Percentiles rank a stretch among this genome's conserved stretches.
Evolutionary conservation across 345 rosid species (phyloP).

Genomic region (Turritis glabra): DNA sequence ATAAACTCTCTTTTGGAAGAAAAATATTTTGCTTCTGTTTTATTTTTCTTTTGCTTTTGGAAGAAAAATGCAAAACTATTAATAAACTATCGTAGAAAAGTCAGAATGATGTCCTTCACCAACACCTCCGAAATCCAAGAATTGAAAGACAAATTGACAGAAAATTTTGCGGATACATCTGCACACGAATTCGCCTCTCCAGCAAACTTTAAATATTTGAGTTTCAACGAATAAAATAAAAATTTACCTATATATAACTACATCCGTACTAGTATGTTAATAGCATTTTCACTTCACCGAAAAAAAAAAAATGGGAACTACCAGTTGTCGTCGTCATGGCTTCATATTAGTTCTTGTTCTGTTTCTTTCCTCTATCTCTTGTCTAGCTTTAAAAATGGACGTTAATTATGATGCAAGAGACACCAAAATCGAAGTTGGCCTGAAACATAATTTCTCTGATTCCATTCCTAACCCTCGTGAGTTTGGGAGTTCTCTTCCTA

Average conservation of each 20-base stretch:
- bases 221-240: too few species aligned
- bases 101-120: neutral
- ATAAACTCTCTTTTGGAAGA: neutral
- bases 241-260: neutral
- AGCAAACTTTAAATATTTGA: neutral
- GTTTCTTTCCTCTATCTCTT: conserved; percentile 3
- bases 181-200: neutral
- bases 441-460: neutral
- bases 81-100: neutral
- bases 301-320: conserved; percentile 10
- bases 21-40: too few species aligned
- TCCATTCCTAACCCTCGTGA: neutral
- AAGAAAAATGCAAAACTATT: neutral
- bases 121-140: conserved; percentile 3
- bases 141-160: neutral
- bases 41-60: neutral
- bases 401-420: neutral
- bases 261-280: neutral
- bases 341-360: conserved; percentile 23
- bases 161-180: neutral
- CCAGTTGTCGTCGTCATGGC: neutral
- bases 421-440: neutral
- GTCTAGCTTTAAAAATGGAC: neutral
- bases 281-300: conserved; percentile 1
- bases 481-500: neutral